Percentiles rank a stretch among this genome's conserved stretches.
phyloP scores from a whole-genome alignment of 768 basidiomycete species.

The Dictyophora rubrovolvata region DNA sequence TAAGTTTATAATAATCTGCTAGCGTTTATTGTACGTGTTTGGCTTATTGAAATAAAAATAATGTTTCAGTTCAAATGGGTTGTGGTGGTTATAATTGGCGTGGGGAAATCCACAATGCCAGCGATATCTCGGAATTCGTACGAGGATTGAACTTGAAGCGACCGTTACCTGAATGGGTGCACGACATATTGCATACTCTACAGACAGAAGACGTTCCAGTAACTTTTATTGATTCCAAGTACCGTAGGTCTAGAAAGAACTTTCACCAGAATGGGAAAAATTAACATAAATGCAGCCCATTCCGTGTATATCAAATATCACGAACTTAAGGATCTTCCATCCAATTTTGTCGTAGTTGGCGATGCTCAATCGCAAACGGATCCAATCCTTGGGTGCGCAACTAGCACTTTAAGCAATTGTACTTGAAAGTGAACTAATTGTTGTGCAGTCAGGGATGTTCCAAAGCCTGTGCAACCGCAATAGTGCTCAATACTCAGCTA shows the following conservation, averaged over 20 bases:
- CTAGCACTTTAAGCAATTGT: background rate
- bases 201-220: background rate
- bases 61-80: background rate
- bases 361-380: slow-evolving; percentile 3
- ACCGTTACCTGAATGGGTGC: background rate
- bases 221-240: background rate
- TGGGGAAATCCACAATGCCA: background rate
- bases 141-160: background rate
- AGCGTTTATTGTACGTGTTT: background rate
- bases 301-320: slow-evolving; percentile 1
- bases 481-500: slow-evolving; percentile 2
- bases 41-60: background rate
- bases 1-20: background rate
- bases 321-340: background rate
- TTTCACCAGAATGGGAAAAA: background rate
- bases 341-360: slow-evolving; percentile 9
- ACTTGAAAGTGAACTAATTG: background rate
- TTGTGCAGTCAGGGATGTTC: slow-evolving; percentile 5
- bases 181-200: background rate
- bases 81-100: background rate
- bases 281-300: background rate
- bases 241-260: background rate
- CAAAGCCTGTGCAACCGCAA: background rate
- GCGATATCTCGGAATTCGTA: background rate
- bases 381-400: slow-evolving; percentile 4